Evolutionary conservation across 805 yeast species (phyloP).

Genomic region (Debaryomyces castellii): DNA sequence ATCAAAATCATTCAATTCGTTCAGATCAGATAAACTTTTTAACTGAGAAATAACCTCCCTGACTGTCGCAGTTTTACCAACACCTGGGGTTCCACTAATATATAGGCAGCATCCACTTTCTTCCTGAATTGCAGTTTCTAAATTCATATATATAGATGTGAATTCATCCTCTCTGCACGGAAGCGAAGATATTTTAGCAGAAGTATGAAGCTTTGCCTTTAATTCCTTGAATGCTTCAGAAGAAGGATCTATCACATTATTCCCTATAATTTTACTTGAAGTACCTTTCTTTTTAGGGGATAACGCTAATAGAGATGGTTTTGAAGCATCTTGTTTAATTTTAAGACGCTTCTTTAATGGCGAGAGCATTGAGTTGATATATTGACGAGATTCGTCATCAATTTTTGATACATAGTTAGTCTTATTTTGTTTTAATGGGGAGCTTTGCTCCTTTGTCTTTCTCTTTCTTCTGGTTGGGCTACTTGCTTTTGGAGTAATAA

Average conservation of each 20-base stretch:
- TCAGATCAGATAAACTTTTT: slow-evolving; percentile 29
- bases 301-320: slow-evolving; percentile 8
- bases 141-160: slow-evolving; percentile 59
- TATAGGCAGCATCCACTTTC: slow-evolving; percentile 82
- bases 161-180: slow-evolving; percentile 90
- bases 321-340: slow-evolving; percentile 10
- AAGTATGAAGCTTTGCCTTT: slow-evolving; percentile 43
- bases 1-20: slow-evolving; percentile 49
- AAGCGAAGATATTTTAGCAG: slow-evolving; percentile 48
- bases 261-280: slow-evolving; percentile 13
- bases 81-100: slow-evolving; percentile 97
- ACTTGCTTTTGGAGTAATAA: slow-evolving; percentile 6
- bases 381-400: slow-evolving; percentile 6
- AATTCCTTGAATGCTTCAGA: slow-evolving; percentile 36
- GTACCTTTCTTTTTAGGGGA: slow-evolving; percentile 15
- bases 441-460: slow-evolving; percentile 4
- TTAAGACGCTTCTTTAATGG: slow-evolving; percentile 10
- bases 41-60: slow-evolving; percentile 80
- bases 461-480: slow-evolving; percentile 6
- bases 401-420: slow-evolving; percentile 4
- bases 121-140: slow-evolving; percentile 70
- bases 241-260: slow-evolving; percentile 16
- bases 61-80: slow-evolving; percentile 93
- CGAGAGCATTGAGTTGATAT: slow-evolving; percentile 7
- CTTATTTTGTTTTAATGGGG: slow-evolving; percentile 3